Evolutionary conservation across 345 rosid genomes (phyloP), one percentile per base, ranked within the genome.

Genomic region (Eutrema heterophyllum): DNA sequence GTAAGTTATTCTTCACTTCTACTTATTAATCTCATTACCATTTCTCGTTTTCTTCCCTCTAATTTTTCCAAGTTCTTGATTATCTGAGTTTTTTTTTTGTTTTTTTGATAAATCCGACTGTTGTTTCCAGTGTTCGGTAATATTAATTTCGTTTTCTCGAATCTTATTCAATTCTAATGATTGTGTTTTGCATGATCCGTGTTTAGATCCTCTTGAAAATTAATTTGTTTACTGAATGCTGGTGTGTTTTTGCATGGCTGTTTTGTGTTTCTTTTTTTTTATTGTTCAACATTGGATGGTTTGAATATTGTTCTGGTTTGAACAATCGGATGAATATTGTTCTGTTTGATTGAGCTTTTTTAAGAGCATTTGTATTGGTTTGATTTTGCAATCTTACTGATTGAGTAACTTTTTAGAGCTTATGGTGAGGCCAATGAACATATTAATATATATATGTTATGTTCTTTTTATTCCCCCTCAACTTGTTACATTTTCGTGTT

Each of bases 231-330:
- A 2, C 1, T 48, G 38, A 71, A 60, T 49, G 44, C 33, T 5
- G 33, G 0, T 62, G 0, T 63, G 27, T 41, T 52, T 48, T 46
- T 74, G 72, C 72, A 74, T 74, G 67, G 49, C 52, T 57, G 67
- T 56, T 61, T 64, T 35, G 11, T 54, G 41, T 44, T 53, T 8
- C 1, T 18, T 54, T 30, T 5, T 14, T 59, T 11, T 52, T 52
- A 21, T 41, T 52, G 10, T 38, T 29, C 9, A 50, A 60, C 2
- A 8, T 9, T 9, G 7, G 35, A 36, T 73, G 64, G 44, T 64
- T 35, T 30, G 33, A 30, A 30, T 30, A 30, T 30, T 30, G 30
- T 27, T 27, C 30, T 30, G 33, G 33, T 30, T 29, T 29, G 32
- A 29, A 2, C 32, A 29, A 29, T 29, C 5, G n/a, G n/a, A n/a